Conservation (phyloP, 2,329 filamentous ascomycete genomes). For the Sordariomycetes sp. region DNA sequence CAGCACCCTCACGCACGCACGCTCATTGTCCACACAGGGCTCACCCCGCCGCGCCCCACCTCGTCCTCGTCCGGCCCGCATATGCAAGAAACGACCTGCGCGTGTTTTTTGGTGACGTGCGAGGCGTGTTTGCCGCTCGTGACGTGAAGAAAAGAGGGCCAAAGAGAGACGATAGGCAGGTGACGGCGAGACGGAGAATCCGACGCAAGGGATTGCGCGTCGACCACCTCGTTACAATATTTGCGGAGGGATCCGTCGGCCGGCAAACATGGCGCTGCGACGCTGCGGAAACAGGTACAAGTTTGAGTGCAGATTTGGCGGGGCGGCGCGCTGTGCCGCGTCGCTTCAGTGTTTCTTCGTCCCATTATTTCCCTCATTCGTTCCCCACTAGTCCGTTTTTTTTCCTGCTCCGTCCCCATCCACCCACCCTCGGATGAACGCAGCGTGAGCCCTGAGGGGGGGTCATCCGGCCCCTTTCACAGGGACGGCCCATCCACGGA, state of each 20-base stretch:
- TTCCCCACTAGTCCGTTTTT: background rate
- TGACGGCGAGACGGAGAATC: background rate
- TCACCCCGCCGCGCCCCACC: background rate
- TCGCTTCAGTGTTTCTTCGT: constrained; percentile 2
- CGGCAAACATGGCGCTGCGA: background rate
- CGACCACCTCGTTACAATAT: background rate
- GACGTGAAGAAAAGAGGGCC: background rate
- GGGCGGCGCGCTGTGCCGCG: background rate
- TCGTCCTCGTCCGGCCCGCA: background rate
- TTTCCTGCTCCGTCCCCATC: background rate
- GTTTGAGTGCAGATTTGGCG: background rate
- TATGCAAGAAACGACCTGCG: background rate
- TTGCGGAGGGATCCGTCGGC: background rate
- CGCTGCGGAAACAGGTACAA: background rate
- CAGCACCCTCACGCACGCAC: no score
- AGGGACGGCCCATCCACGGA: no score
- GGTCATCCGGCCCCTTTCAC: no score
- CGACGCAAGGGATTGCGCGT: background rate
- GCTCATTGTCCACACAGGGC: no score
- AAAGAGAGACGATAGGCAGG: background rate
- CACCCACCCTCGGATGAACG: background rate
- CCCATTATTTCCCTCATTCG: background rate
- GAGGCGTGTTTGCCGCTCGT: background rate
- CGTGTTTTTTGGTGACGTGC: background rate
- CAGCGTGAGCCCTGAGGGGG: background rate